Conservation (phyloP, 2,329 filamentous ascomycete species). For the Ceratocystis ficicola region DNA sequence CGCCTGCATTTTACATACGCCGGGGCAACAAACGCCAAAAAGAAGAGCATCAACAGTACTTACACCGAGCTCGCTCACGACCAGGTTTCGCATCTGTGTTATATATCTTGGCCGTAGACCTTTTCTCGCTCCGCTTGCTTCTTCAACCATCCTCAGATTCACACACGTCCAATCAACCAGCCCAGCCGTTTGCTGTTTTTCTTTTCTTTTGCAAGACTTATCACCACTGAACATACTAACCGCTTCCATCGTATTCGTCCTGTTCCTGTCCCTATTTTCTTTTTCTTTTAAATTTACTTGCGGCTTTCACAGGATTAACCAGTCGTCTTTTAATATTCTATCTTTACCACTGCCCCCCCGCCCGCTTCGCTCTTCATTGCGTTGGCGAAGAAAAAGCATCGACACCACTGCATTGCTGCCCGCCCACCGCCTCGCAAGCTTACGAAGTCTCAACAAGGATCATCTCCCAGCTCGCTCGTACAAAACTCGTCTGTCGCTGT, state of each 20-base stretch:
- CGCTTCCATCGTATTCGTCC: neutral
- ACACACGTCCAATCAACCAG: neutral
- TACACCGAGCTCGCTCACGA: neutral
- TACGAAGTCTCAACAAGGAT: slow-evolving; percentile 4
- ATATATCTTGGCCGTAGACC: neutral
- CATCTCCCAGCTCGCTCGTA: neutral
- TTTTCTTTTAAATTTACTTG: neutral
- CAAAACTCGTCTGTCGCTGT: neutral
- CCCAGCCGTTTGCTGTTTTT: too few relatives aligned
- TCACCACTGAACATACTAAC: too few relatives aligned
- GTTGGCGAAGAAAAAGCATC: slow-evolving; percentile 4
- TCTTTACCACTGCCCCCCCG: neutral
- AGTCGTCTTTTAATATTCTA: neutral
- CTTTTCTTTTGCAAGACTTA: too few relatives aligned
- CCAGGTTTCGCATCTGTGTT: neutral
- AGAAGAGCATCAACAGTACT: neutral
- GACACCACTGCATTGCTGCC: slow-evolving; percentile 8
- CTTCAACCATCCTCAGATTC: neutral
- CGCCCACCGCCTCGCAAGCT: slow-evolving; percentile 2
- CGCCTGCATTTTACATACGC: neutral
- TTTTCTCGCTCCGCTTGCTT: neutral
- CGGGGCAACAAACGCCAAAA: neutral
- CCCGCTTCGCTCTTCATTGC: neutral
- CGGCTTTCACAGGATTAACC: neutral
- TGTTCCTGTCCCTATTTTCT: neutral